These are phyloP conservation scores for Magnolia officinalis DNA, from an alignment of 164 flowering plant species.

Conservation along the genomic window DNA sequence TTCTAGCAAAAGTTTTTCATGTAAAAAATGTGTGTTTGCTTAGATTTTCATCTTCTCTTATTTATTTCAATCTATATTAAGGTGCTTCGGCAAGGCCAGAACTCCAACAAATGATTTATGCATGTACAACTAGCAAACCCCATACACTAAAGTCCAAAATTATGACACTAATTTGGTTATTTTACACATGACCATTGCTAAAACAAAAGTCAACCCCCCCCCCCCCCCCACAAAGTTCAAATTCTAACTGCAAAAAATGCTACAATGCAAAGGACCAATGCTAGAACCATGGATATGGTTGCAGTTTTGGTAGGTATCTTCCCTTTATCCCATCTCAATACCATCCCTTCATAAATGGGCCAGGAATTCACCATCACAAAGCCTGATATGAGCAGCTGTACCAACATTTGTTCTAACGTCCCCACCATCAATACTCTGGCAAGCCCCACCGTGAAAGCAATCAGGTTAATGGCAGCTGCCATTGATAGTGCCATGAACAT, in stretches of 20 bases:
- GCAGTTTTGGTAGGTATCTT: conserved; percentile 37
- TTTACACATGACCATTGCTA: no score
- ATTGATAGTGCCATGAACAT: conserved; percentile 52
- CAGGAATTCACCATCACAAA: conserved; percentile 44
- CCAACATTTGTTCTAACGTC: conserved; percentile 19
- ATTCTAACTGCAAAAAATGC: background rate
- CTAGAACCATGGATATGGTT: conserved; percentile 20
- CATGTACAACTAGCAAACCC: no score
- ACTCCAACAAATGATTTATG: no score
- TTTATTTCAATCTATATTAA: no score
- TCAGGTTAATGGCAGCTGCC: conserved; percentile 50
- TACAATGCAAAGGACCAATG: conserved; percentile 1
- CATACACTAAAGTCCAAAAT: no score
- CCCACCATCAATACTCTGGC: conserved; percentile 7
- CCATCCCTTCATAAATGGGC: conserved; percentile 67
- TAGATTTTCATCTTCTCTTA: no score
- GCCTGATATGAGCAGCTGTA: conserved; percentile 36
- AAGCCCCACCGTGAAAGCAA: conserved; percentile 28
- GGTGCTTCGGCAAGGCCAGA: no score
- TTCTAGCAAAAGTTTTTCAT: no score
- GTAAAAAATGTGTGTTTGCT: no score
- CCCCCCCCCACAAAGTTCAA: no score
- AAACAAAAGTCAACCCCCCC: no score
- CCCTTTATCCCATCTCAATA: conserved; percentile 50
- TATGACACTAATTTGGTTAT: no score